Percentiles rank a stretch among this genome's conserved stretches.
These are phyloP conservation scores for Malbranchea cinnamomea DNA, from an alignment of 2,329 filamentous ascomycete genomes.

Conservation along the genomic window DNA sequence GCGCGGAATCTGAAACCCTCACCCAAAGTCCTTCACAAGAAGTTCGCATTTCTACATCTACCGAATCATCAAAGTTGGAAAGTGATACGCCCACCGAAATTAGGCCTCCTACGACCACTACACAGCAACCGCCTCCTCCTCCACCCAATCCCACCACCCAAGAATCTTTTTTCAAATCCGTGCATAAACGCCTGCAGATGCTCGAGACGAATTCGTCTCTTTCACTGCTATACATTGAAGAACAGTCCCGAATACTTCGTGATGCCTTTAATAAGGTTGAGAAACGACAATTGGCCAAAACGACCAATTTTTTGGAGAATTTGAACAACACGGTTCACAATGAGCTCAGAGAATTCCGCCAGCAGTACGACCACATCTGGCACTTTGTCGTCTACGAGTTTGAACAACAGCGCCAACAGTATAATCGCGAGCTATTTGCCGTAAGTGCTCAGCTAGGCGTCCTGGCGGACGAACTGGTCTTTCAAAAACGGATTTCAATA, in stretches of 20 bases:
- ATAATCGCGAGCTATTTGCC: constrained; percentile 68
- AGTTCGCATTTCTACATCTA: constrained; percentile 12
- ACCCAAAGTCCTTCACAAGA: constrained; percentile 13
- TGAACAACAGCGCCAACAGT: constrained; percentile 73
- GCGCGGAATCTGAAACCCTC: background rate
- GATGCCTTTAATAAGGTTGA: constrained; percentile 79
- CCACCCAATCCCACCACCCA: constrained; percentile 68
- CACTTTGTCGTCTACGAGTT: constrained; percentile 87
- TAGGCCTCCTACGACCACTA: too few relatives aligned
- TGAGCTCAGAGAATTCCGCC: constrained; percentile 62
- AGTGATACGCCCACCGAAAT: constrained; percentile 5
- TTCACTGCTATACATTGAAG: constrained; percentile 90
- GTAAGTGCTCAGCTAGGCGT: constrained; percentile 68
- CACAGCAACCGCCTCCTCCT: constrained; percentile 29
- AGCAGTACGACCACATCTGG: constrained; percentile 93
- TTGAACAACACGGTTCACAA: constrained; percentile 78
- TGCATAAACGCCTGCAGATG: constrained; percentile 81
- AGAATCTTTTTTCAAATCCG: constrained; percentile 94
- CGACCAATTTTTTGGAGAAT: constrained; percentile 62
- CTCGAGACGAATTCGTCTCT: constrained; percentile 87
- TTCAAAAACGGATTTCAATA: constrained; percentile 80
- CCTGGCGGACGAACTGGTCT: constrained; percentile 79
- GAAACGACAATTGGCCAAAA: constrained; percentile 72
- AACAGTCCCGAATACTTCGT: constrained; percentile 78
- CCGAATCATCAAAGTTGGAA: constrained; percentile 1